These are phyloP conservation scores for Moringa oleifera DNA, from an alignment of 345 rosid genomes.

Conservation along the genomic window DNA sequence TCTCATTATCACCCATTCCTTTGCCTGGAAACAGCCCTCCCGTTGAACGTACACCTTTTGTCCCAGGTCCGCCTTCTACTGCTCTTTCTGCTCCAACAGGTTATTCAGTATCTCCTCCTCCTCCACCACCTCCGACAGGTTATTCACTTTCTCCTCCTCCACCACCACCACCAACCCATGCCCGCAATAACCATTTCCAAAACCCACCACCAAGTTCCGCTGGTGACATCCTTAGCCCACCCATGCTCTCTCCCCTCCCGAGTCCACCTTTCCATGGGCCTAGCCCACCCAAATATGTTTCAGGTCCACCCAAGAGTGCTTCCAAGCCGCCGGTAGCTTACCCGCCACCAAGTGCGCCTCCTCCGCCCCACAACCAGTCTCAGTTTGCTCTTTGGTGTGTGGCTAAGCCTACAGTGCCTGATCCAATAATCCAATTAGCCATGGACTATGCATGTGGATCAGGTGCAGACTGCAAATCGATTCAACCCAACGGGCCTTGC, in stretches of 20 bases:
- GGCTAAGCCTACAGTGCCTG: constrained; percentile 37
- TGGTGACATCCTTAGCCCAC: not conserved
- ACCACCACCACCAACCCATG: constrained; percentile 11
- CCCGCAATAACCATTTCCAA: not conserved
- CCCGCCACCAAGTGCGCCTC: constrained; percentile 15
- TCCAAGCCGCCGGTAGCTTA: not conserved
- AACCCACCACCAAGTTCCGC: constrained; percentile 19
- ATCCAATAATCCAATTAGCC: constrained; percentile 28
- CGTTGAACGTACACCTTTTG: constrained; percentile 12
- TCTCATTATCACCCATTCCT: constrained; percentile 22
- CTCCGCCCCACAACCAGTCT: constrained; percentile 17
- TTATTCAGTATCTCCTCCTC: too few relatives aligned
- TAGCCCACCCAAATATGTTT: constrained; percentile 14
- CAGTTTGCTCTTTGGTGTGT: constrained; percentile 34
- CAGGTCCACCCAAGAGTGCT: constrained; percentile 6
- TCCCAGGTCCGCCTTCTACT: too few relatives aligned
- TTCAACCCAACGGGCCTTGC: constrained; percentile 31
- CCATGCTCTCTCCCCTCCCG: constrained; percentile 2
- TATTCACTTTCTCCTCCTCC: constrained; percentile 1
- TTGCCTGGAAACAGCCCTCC: constrained; percentile 13
- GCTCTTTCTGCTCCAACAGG: too few relatives aligned
- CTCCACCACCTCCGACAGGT: too few relatives aligned
- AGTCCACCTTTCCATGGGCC: constrained; percentile 13
- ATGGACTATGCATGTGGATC: constrained; percentile 51
- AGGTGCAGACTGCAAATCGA: constrained; percentile 38